Conservation (phyloP, 495 filamentous ascomycete species). For the Neurospora sp. region DNA sequence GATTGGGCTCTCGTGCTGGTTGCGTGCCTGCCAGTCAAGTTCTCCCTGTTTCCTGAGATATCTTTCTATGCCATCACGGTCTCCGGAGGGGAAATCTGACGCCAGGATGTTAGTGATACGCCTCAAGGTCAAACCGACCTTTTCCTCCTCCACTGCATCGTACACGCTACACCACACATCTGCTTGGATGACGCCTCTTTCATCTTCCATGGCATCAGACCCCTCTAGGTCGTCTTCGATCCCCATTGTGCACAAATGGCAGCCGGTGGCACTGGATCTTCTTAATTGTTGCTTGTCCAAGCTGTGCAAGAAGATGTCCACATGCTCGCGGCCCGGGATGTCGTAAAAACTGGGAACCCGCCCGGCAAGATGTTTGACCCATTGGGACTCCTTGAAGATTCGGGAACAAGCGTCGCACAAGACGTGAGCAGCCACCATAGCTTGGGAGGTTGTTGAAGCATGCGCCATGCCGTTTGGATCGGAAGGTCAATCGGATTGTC, state of each 20-base stretch:
- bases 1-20: neutral
- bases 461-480: neutral
- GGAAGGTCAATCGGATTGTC: neutral
- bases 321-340: neutral
- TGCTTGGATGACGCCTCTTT: neutral
- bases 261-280: neutral
- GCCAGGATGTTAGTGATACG: neutral
- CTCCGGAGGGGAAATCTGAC: neutral
- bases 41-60: neutral
- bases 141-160: neutral
- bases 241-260: neutral
- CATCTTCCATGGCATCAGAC: too few species aligned
- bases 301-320: neutral
- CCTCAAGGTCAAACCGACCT: neutral
- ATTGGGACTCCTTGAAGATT: neutral
- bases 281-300: neutral
- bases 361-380: neutral
- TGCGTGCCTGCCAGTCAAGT: neutral
- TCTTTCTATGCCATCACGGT: neutral
- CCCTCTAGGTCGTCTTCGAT: neutral
- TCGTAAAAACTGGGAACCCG: neutral
- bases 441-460: neutral
- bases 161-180: neutral
- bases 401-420: neutral
- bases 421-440: neutral